Base-by-base conservation (phyloP, 2,329 filamentous ascomycete genomes). In the Fusarium sterilihyphosum region DNA sequence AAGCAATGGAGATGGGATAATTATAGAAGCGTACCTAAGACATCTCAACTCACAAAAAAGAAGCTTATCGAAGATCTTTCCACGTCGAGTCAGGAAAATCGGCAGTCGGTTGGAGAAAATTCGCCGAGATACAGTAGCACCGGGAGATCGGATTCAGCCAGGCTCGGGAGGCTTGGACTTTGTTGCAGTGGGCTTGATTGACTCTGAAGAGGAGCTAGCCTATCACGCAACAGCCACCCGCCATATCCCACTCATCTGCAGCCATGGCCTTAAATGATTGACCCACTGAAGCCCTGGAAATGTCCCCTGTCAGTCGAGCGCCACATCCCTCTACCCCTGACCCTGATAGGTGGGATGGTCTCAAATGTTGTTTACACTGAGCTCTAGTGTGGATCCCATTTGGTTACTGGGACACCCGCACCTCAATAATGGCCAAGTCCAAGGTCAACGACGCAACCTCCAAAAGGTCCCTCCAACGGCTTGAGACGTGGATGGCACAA, bases 301-400 rank as follows among this genome's bases (percentile, higher is more conserved):
- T 11, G 33, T 13, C 73, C 73, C 70, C 70, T 73, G 73, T 73
- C 53, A 47, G n/a, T 31, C 18, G n/a, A 50, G 61, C 67, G 67
- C 76, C 71, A 66, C 70, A 71, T 71, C 65, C 64, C 61, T 44
- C 33, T 53, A 53, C 49, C 50, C 66, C 59, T 70, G 47, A 24
- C 52, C 53, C 44, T 78, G 74, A 78, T 78, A 77, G 75, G 65
- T 54, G 73, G 70, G 70, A 73, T 60, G 43, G 61, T 41, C 60
- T 61, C 49, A 43, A 66, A 44, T 64, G 46, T 78, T 78, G 77
- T 78, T 78, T 78, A 78, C 77, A 57, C 65, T 70, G 67, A 75
- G 63, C 60, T 61, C 26, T 20, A 49, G 26, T 43, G 74, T 78
- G 76, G 76, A 58, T 38, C 72, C 46, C 53, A 59, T 62, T 49